Evolutionary conservation across 345 rosid species (phyloP).

Genomic region (Conringia planisiliqua): DNA sequence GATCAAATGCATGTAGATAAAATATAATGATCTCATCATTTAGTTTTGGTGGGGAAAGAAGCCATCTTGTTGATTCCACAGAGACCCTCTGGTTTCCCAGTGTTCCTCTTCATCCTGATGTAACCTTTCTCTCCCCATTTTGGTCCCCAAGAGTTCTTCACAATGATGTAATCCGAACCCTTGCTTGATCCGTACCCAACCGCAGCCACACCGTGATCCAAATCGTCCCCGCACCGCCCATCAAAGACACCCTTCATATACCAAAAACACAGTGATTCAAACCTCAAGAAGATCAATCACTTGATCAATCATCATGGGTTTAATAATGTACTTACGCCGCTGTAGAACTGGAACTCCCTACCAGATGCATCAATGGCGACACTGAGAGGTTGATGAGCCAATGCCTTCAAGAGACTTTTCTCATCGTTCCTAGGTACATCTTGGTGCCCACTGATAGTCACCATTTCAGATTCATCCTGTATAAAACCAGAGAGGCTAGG

Average conservation of each 20-base stretch:
- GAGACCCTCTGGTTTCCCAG: conserved; percentile 67
- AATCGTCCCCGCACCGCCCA: conserved; percentile 60
- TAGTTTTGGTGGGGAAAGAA: conserved; percentile 67
- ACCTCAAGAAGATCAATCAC: not conserved
- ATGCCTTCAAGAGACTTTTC: conserved; percentile 60
- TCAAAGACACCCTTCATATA: conserved; percentile 64
- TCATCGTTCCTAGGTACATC: conserved; percentile 73
- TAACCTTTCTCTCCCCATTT: conserved; percentile 84
- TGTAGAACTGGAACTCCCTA: conserved; percentile 65
- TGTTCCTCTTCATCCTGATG: conserved; percentile 73
- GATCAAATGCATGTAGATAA: not conserved
- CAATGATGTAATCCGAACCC: conserved; percentile 62
- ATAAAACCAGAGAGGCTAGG: not conserved
- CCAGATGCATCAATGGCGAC: conserved; percentile 82
- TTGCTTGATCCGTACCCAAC: conserved; percentile 77
- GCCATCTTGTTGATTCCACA: conserved; percentile 90
- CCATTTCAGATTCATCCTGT: conserved; percentile 58
- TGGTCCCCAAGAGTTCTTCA: conserved; percentile 86
- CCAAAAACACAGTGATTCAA: not conserved
- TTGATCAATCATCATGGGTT: not conserved
- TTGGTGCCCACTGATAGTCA: conserved; percentile 54
- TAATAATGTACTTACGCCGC: conserved; percentile 47
- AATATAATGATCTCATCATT: conserved; percentile 13
- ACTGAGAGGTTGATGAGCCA: conserved; percentile 74
- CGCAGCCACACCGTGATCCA: conserved; percentile 78